Evolutionary conservation across 2,329 filamentous ascomycete species (phyloP), one percentile per base, ranked within the genome.

Genomic region (Bipolaris zeicola): DNA sequence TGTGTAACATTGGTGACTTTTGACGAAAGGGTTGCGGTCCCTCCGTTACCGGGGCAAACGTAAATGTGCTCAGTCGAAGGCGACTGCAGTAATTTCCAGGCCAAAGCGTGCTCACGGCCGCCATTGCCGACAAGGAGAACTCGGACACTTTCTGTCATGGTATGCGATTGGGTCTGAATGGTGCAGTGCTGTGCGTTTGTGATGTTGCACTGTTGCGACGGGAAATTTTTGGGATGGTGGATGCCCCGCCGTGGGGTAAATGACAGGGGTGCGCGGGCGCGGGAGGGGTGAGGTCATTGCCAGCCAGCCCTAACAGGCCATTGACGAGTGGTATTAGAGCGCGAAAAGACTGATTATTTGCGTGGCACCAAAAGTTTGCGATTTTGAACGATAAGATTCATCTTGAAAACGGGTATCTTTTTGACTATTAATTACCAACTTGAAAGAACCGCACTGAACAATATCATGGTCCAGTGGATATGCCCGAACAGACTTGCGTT

Each of bases 51-150:
- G 57, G 85, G 85, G 53, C 83, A 83, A 55, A 86, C 82, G 64
- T 76, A 81, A 73, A 98, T 94, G 67, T 87, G 84, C 69, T 91
- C 87, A 59, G 96, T 91, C 43, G 84, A 83, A 39, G 88, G 82
- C 14, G 92, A 96, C 76, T 96, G 89, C 71, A 88, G 87, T 61
- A 98, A 82, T 79, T 96, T 97, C 93, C 93, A 98, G 39, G 93
- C 92, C 61, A 97, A 85, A 44, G 93, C 91, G 78, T 98, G 92
- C 80, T 99, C 95, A 69, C 95, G 88, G 68, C 94, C 95, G 65
- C 95, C 95, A 74, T 94, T 96, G 71, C 95, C 94, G 64, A 98
- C 87, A 62, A 98, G 87, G 62, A 98, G 87, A 66, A 97, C 63
- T 50, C 68, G 69, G 20, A 73, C 59, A 52, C 67, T 60, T 34